These are phyloP conservation scores for Cladophialophora yegresii DNA, from an alignment of 2,329 filamentous ascomycete genomes.

Conservation along the genomic window DNA sequence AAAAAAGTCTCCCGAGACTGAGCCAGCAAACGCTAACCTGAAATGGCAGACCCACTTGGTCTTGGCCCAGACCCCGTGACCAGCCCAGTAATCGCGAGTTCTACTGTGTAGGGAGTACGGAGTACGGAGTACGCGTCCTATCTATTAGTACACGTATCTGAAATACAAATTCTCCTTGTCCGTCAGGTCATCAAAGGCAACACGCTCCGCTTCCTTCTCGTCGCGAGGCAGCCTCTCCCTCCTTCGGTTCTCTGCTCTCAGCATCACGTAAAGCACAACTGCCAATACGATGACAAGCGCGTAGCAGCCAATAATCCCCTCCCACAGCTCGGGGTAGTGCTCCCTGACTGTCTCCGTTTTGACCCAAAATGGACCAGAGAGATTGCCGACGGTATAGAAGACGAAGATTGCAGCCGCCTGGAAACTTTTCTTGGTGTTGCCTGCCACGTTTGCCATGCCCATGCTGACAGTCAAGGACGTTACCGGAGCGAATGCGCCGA, in stretches of 20 bases:
- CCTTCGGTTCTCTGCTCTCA: conserved; percentile 60
- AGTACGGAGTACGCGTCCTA: neutral
- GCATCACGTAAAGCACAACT: conserved; percentile 58
- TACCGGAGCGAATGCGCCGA: conserved; percentile 71
- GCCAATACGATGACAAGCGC: conserved; percentile 66
- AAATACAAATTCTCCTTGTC: conserved; percentile 70
- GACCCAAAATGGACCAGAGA: conserved; percentile 62
- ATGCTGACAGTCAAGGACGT: conserved; percentile 63
- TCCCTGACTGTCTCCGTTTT: conserved; percentile 63
- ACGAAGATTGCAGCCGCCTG: conserved; percentile 74
- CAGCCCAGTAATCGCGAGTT: neutral
- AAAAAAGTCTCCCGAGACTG: conserved; percentile 3
- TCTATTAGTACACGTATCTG: conserved; percentile 57
- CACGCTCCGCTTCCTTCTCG: conserved; percentile 62
- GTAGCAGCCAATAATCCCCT: conserved; percentile 67
- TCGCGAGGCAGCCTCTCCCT: conserved; percentile 55
- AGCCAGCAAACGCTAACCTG: neutral
- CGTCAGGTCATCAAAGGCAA: conserved; percentile 69
- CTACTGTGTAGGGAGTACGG: too few species aligned
- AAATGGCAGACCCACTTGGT: neutral
- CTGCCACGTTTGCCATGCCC: conserved; percentile 69
- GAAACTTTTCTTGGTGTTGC: conserved; percentile 75
- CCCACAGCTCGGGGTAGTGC: conserved; percentile 73
- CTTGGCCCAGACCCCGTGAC: neutral
- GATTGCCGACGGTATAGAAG: conserved; percentile 74